Evolutionary conservation across 352 stramenopile species (phyloP), one percentile per base, ranked within the genome.

Genomic region (Globisporangium splendens): DNA sequence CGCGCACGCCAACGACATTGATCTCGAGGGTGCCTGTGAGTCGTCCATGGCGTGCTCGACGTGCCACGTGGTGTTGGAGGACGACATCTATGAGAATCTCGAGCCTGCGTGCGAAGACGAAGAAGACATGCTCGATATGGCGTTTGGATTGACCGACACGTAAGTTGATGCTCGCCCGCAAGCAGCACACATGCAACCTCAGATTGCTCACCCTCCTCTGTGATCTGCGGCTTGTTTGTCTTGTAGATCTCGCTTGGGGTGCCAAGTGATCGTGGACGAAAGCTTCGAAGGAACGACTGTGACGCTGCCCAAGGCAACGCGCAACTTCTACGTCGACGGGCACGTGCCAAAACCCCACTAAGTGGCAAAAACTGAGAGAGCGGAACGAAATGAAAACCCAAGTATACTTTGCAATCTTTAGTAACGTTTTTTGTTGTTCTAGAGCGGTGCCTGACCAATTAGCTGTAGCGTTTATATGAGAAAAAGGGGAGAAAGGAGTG

Each of bases 311-410:
- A 83, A 91, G 50, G 96, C 96, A 38, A 99, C 96, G 38, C 88
- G 96, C 63, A 99, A 99, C 84, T 99, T 99, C 67, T 99, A 99
- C 81, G 97, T 99, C 17, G 97, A 99, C 76, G 96, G 96, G 35
- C 96, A 99, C 70, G 96, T 98, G 48, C 96, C 96, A 7, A 96
- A 98, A 65, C 96, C 96, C 8, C 96, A 99, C 68, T 99, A 90
- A 56, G 42, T 22, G 18, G 17, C 22, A 15, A 47, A 35, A 44
- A 31, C 2, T 17, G 15, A 54, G 28, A 24, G 8, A 59, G 22
- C 13, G 12, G 39, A 31, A 54, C 24, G n/a, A 24, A 18, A 55
- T n/a, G 5, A 18, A 55, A 46, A 12, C 33, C 11, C 33, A 46
- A 10, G 28, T 42, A 55, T 22, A 43, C 49, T 44, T 43, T 22